Base-by-base conservation (phyloP, 805 yeast species). In the Dipodascus albidus region DNA sequence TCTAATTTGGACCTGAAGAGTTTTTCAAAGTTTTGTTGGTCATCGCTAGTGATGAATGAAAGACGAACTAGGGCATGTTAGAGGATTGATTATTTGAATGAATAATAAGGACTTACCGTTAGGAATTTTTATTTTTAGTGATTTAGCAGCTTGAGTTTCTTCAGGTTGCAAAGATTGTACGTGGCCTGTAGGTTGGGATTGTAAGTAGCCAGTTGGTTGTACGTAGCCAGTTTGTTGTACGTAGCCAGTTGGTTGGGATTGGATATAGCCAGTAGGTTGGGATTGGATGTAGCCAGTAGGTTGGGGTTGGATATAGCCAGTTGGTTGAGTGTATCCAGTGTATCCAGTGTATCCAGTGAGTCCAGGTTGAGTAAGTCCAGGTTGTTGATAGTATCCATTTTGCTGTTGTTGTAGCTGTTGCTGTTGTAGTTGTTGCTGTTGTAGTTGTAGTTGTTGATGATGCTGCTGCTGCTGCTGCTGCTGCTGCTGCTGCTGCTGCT, bases 11-110 rank as follows among this genome's bases (percentile, higher is more conserved):
- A 77, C 59, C 91, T 74, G 67, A 91, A 91, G 60, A 91, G 73
- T 61, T 82, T 82, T 68, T 88, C 96, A 64, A 86, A 91, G 66
- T 87, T 85, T 55, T 78, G 77, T 71, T 91, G 98, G 66, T 91
- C 97, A 33, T 79, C 80, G 22, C 85, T 83, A 2, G 95, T 81
- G 57, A 91, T 80, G 65, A 91, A 91, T 9, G 96, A 82, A 52
- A 91, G 74, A 59, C 97, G 78, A 56, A 87, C 85, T 59, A 23
- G n/a, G n/a, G n/a, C n/a, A n/a, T n/a, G n/a, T n/a, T 47, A 22
- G 21, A 21, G 19, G 27, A 9, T 49, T 8, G 17, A 4, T 9
- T 6, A 22, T n/a, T n/a, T 52, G 15, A 53, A 20, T 3, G 15
- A 20, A n/a, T 4, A 17, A 17, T 8, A 14, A 23, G 47, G 20